These are phyloP conservation scores for Aspergillus uvarum DNA, from an alignment of 2,329 filamentous ascomycete species.

Conservation along the genomic window DNA sequence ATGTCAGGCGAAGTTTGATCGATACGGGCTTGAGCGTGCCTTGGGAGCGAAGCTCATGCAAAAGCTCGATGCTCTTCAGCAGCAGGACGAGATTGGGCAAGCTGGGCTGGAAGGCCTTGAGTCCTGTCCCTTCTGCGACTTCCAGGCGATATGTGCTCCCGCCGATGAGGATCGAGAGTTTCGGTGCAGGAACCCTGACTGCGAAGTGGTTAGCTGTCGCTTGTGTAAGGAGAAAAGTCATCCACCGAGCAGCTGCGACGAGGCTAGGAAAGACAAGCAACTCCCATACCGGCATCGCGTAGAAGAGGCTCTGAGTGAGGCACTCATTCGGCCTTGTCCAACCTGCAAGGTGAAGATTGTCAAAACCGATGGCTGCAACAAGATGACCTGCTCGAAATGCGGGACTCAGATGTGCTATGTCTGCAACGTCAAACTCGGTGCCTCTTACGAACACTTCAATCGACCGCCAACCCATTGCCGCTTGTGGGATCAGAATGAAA, in stretches of 20 bases:
- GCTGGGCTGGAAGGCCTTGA: slow-evolving; percentile 71
- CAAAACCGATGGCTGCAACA: slow-evolving; percentile 79
- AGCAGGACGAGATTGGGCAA: slow-evolving; percentile 66
- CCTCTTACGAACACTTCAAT: slow-evolving; percentile 68
- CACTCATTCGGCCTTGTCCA: slow-evolving; percentile 70
- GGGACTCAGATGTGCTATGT: slow-evolving; percentile 54
- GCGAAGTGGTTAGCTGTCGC: slow-evolving; percentile 64
- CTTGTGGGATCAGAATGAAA: slow-evolving; percentile 14
- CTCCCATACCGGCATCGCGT: slow-evolving; percentile 64
- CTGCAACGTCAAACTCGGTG: slow-evolving; percentile 63
- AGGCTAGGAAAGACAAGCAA: slow-evolving; percentile 61
- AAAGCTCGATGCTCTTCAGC: slow-evolving; percentile 69
- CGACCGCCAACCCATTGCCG: slow-evolving; percentile 48
- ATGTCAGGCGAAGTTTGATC: slow-evolving; percentile 63
- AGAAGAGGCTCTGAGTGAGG: slow-evolving; percentile 81
- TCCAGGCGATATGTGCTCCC: slow-evolving; percentile 70
- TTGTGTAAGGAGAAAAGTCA: slow-evolving; percentile 69
- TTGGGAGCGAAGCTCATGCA: slow-evolving; percentile 58
- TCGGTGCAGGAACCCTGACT: slow-evolving; percentile 65
- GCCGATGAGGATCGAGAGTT: slow-evolving; percentile 71
- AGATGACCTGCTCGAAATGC: slow-evolving; percentile 71
- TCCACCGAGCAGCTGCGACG: slow-evolving; percentile 69
- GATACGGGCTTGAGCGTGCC: slow-evolving; percentile 55
- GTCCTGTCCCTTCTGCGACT: slow-evolving; percentile 79
- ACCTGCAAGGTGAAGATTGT: slow-evolving; percentile 71